A percentile compares a stretch with the other conserved stretches of the same genome.
Conservation (phyloP, 768 basidiomycete genomes). For the Naematelia encephala region DNA sequence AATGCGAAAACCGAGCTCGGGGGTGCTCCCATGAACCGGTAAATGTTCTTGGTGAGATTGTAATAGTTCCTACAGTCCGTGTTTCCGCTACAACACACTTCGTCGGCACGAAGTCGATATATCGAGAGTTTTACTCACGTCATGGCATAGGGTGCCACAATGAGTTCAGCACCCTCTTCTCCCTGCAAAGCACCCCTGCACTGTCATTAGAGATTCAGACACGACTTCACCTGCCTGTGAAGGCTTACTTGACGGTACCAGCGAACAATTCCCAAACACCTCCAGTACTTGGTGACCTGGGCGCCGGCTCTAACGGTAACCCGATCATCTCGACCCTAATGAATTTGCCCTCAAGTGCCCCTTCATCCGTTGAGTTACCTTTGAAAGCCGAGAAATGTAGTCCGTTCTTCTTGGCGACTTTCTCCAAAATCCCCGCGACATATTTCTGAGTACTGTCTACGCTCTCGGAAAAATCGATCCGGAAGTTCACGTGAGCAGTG, state of each 20-base stretch:
- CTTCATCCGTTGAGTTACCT: too few relatives aligned
- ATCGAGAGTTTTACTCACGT: too few relatives aligned
- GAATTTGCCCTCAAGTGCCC: slow-evolving; percentile 13
- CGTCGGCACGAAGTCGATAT: too few relatives aligned
- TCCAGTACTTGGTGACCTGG: slow-evolving; percentile 35
- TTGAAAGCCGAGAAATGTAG: slow-evolving; percentile 25
- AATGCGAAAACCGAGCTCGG: too few relatives aligned
- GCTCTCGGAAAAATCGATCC: slow-evolving; percentile 44
- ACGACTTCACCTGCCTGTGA: too few relatives aligned
- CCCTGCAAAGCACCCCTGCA: too few relatives aligned
- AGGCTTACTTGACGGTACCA: slow-evolving; percentile 43
- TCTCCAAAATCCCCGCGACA: slow-evolving; percentile 19
- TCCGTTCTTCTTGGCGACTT: slow-evolving; percentile 30
- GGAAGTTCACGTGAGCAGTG: slow-evolving; percentile 39
- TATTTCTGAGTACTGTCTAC: slow-evolving; percentile 32
- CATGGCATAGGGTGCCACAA: slow-evolving; percentile 39
- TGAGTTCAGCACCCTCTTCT: too few relatives aligned
- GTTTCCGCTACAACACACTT: too few relatives aligned
- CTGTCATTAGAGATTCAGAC: too few relatives aligned
- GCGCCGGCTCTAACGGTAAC: slow-evolving; percentile 40
- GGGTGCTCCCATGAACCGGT: slow-evolving; percentile 42
- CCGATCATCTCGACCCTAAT: slow-evolving; percentile 37
- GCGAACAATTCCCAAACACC: slow-evolving; percentile 46
- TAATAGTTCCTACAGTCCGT: slow-evolving; percentile 48
- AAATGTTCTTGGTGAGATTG: slow-evolving; percentile 46